A percentile compares a stretch with the other conserved stretches of the same genome.
Conservation (phyloP, 1,139 yeast genomes). For the Candida mesenterica region DNA sequence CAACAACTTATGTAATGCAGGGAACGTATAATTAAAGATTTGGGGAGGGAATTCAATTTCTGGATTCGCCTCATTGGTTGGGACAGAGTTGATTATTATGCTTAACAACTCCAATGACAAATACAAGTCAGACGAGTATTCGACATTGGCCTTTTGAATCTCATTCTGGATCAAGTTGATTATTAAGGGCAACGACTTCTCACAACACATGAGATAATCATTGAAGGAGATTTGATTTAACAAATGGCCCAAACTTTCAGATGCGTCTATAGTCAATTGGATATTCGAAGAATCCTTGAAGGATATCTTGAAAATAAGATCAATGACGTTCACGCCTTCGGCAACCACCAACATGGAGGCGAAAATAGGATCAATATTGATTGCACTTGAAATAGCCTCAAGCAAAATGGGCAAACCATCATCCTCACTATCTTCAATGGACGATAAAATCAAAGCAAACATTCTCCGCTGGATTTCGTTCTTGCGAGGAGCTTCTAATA, state of each 20-base stretch:
- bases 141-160: slow-evolving; percentile 21
- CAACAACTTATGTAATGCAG: slow-evolving; percentile 51
- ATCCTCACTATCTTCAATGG: slow-evolving; percentile 70
- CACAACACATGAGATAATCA: slow-evolving; percentile 49
- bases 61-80: slow-evolving; percentile 23
- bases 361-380: slow-evolving; percentile 41
- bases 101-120: slow-evolving; percentile 67
- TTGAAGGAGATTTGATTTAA: slow-evolving; percentile 45
- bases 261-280: slow-evolving; percentile 63
- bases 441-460: slow-evolving; percentile 30
- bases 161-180: slow-evolving; percentile 34
- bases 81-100: slow-evolving; percentile 48
- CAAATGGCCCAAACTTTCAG: slow-evolving; percentile 57
- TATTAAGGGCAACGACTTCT: slow-evolving; percentile 53
- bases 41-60: slow-evolving; percentile 43
- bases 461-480: slow-evolving; percentile 26
- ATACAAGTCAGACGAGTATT: slow-evolving; percentile 59
- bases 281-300: slow-evolving; percentile 75
- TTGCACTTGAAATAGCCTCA: slow-evolving; percentile 63
- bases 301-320: slow-evolving; percentile 61
- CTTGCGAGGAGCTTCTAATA: slow-evolving; percentile 15
- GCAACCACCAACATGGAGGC: slow-evolving; percentile 28
- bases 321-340: slow-evolving; percentile 34
- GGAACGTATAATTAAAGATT: slow-evolving; percentile 51
- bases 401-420: slow-evolving; percentile 76